These are phyloP conservation scores for Phyllosticta citribraziliensis DNA, from an alignment of 2,329 filamentous ascomycete genomes.

Conservation along the genomic window DNA sequence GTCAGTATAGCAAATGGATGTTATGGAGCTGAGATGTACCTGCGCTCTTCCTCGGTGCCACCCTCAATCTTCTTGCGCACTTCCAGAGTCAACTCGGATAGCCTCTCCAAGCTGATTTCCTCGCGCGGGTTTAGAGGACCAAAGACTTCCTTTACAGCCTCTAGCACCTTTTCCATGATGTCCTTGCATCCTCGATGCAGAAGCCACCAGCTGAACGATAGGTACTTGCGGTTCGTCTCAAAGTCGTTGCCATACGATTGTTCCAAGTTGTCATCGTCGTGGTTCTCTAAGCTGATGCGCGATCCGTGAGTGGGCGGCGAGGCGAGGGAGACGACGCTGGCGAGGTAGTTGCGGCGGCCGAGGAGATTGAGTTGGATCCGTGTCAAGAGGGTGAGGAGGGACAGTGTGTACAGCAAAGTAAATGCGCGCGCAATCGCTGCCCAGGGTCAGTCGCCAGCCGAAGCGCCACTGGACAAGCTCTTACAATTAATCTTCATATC, in stretches of 20 bases:
- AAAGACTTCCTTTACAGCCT: conserved; percentile 83
- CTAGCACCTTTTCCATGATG: conserved; percentile 69
- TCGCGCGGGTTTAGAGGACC: conserved; percentile 82
- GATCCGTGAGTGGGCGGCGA: conserved; percentile 58
- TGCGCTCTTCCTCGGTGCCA: conserved; percentile 52
- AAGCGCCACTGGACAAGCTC: conserved; percentile 23
- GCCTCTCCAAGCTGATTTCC: conserved; percentile 68
- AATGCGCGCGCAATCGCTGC: conserved; percentile 82
- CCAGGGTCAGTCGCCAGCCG: neutral
- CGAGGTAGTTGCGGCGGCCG: conserved; percentile 88
- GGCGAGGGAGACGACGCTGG: conserved; percentile 85
- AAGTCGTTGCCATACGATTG: conserved; percentile 87
- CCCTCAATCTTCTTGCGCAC: conserved; percentile 82
- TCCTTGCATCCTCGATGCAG: conserved; percentile 83
- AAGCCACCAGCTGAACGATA: conserved; percentile 98
- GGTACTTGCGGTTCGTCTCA: conserved; percentile 86
- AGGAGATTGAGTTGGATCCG: conserved; percentile 94
- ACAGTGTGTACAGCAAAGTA: conserved; percentile 83
- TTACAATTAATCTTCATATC: conserved; percentile 91
- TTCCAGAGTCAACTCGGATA: conserved; percentile 71
- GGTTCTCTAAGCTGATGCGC: conserved; percentile 82
- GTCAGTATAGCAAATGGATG: neutral
- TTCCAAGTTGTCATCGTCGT: conserved; percentile 78
- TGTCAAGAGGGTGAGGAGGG: conserved; percentile 82
- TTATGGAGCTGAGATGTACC: conserved; percentile 26